These are phyloP conservation scores for Anisodus tanguticus DNA, from an alignment of 257 asterid genomes.

Conservation along the genomic window DNA sequence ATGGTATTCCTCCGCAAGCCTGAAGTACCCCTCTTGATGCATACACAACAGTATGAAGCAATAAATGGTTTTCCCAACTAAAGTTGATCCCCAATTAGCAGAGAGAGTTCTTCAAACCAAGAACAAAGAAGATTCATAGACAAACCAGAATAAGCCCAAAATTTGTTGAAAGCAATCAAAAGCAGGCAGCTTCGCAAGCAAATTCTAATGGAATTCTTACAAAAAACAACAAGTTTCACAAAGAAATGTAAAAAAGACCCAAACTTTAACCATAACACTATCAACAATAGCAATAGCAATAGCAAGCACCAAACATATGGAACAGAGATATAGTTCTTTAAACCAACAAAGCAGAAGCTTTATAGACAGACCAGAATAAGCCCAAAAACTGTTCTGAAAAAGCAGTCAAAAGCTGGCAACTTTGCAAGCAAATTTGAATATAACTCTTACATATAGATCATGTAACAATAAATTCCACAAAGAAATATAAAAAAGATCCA, in stretches of 20 bases:
- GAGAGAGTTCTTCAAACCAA: not conserved
- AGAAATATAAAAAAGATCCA: not conserved
- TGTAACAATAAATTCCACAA: not conserved
- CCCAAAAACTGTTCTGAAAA: not conserved
- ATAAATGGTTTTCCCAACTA: not conserved
- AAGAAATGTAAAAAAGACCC: not conserved
- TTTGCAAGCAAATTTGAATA: not conserved
- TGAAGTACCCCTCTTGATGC: too few species aligned
- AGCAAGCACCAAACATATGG: not conserved
- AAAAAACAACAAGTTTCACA: not conserved
- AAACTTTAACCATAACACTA: not conserved
- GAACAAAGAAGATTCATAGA: not conserved
- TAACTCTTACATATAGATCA: not conserved
- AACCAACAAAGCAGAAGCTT: not conserved
- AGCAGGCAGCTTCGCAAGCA: not conserved
- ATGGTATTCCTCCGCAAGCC: too few species aligned
- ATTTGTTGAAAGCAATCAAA: not conserved
- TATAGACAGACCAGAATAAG: not conserved
- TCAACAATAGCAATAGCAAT: not conserved
- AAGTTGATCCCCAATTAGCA: not conserved
- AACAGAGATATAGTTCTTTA: not conserved
- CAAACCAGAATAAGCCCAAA: not conserved
- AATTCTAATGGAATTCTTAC: not conserved
- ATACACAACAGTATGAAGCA: not conserved
- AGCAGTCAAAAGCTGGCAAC: not conserved